Conservation (phyloP, 352 stramenopile genomes). For the Globisporangium spiculum region DNA sequence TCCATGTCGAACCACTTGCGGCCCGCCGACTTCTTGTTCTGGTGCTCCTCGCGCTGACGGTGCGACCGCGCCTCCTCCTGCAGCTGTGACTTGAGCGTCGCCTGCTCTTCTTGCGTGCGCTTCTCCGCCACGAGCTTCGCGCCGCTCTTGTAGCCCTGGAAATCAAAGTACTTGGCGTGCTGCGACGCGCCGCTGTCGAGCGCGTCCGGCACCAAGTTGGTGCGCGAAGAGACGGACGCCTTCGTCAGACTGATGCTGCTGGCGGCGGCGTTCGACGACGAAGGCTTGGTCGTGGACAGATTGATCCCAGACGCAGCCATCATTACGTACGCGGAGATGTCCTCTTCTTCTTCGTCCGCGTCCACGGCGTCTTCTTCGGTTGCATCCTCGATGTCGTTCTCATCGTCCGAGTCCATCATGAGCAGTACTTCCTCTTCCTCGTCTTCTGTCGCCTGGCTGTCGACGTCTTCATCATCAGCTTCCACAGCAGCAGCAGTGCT, state of each 20-base stretch:
- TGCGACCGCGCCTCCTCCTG: conserved; percentile 40
- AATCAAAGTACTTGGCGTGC: conserved; percentile 44
- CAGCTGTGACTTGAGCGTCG: conserved; percentile 37
- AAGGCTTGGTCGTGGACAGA: conserved; percentile 22
- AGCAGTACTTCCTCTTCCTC: conserved; percentile 48
- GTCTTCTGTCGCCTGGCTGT: conserved; percentile 9
- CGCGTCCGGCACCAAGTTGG: conserved; percentile 41
- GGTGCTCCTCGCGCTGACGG: conserved; percentile 47
- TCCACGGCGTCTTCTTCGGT: conserved; percentile 23
- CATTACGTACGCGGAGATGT: conserved; percentile 54
- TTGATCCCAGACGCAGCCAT: conserved; percentile 50
- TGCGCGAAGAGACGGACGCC: conserved; percentile 11
- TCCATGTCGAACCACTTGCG: conserved; percentile 92
- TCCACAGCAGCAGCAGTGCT: conserved; percentile 6
- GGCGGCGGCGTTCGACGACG: background rate
- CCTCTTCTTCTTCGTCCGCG: conserved; percentile 29
- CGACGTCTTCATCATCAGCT: conserved; percentile 7
- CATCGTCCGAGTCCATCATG: conserved; percentile 44
- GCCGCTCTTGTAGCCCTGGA: conserved; percentile 38
- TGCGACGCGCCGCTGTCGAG: conserved; percentile 67
- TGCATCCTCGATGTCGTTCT: conserved; percentile 29
- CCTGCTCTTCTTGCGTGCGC: conserved; percentile 45
- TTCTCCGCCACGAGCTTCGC: conserved; percentile 40
- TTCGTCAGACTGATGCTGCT: background rate
- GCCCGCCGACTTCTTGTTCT: conserved; percentile 53